phyloP scores from a whole-genome alignment of 2,329 filamentous ascomycete genomes.

The Aureobasidium mangrovei region DNA sequence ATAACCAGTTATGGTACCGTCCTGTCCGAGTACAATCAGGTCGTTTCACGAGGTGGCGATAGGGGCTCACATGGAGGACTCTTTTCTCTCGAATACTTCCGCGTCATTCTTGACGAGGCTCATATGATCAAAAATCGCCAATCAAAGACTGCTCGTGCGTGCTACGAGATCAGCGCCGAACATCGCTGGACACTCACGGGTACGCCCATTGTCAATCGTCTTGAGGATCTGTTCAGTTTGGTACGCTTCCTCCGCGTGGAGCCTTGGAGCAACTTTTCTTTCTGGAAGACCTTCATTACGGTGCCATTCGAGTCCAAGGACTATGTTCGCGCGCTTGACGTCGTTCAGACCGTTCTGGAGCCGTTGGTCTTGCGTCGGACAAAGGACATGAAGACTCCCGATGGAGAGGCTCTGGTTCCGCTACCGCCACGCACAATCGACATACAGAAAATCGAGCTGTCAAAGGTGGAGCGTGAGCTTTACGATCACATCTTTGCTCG shows the following conservation, averaged over 20 bases:
- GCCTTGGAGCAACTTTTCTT: constrained; percentile 97
- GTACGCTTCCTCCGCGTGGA: constrained; percentile 90
- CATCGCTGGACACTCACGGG: constrained; percentile 93
- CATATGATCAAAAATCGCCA: constrained; percentile 81
- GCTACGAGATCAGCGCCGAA: constrained; percentile 75
- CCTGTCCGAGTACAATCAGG: constrained; percentile 76
- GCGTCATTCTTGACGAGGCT: constrained; percentile 89
- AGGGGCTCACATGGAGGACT: constrained; percentile 57
- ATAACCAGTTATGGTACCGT: constrained; percentile 93
- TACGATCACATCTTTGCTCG: constrained; percentile 83
- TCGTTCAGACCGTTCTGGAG: constrained; percentile 93
- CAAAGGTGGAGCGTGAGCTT: constrained; percentile 74
- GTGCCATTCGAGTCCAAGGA: constrained; percentile 94
- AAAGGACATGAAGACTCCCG: constrained; percentile 95
- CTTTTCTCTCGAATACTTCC: constrained; percentile 90
- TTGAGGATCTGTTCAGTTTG: constrained; percentile 90
- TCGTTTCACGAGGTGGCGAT: constrained; percentile 58
- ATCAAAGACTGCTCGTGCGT: constrained; percentile 90
- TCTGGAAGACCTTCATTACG: constrained; percentile 98
- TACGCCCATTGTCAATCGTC: constrained; percentile 90
- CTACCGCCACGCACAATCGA: constrained; percentile 72
- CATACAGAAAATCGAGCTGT: constrained; percentile 82
- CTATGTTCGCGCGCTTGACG: constrained; percentile 85
- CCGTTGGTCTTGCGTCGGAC: constrained; percentile 90
- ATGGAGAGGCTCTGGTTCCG: constrained; percentile 70